Percentiles rank a stretch among this genome's conserved stretches.
These are phyloP conservation scores for Aspergillus cavernicola DNA, from an alignment of 495 filamentous ascomycete species.

Conservation along the genomic window DNA sequence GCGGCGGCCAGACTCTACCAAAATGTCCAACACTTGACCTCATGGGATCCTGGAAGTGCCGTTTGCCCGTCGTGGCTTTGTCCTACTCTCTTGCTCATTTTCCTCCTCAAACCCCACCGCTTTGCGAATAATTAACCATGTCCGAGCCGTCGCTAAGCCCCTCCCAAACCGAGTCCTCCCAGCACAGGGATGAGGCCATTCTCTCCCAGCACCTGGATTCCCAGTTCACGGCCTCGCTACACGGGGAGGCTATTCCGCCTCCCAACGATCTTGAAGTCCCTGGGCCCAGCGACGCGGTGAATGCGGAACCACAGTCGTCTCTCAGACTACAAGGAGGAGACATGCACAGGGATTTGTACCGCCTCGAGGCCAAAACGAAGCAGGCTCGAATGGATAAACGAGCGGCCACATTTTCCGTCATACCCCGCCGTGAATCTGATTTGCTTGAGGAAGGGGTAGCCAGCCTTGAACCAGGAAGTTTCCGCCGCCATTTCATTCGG, in stretches of 20 bases:
- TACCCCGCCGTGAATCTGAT: constrained; percentile 28
- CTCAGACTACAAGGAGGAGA: constrained; percentile 63
- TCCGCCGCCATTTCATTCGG: constrained; percentile 56
- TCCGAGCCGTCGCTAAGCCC: neutral
- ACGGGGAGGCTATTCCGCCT: constrained; percentile 1
- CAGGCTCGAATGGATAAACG: constrained; percentile 44
- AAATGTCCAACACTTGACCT: neutral
- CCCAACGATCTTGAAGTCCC: neutral
- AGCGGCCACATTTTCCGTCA: constrained; percentile 54
- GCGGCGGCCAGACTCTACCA: neutral
- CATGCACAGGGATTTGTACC: constrained; percentile 67
- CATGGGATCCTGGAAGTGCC: neutral
- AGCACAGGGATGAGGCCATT: constrained; percentile 7
- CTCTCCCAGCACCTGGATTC: constrained; percentile 12
- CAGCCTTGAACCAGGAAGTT: constrained; percentile 50
- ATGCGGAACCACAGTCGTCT: constrained; percentile 47
- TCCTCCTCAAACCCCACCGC: neutral
- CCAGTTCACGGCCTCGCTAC: constrained; percentile 11
- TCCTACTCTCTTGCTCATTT: neutral
- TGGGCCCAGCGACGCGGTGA: neutral
- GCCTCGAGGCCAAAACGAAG: constrained; percentile 46
- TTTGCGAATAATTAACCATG: neutral
- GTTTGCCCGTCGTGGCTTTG: constrained; percentile 8
- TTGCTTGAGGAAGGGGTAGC: constrained; percentile 47
- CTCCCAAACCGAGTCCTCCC: neutral